Evolutionary conservation across 129 eudicot genomes (phyloP).

Genomic region (Lactuca sativa): DNA sequence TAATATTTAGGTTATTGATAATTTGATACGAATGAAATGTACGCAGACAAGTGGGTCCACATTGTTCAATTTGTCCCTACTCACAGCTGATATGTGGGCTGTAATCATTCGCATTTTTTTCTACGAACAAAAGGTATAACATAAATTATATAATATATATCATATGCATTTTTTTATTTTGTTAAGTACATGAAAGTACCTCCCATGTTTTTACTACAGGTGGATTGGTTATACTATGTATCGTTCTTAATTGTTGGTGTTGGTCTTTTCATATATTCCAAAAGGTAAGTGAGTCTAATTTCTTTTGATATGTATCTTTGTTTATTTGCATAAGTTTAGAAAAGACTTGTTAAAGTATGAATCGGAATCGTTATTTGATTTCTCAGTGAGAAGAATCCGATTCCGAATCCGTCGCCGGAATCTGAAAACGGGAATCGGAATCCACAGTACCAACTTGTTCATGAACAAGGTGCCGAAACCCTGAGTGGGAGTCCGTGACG

Average conservation of each 20-base stretch:
- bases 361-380: neutral
- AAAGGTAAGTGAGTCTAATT: conserved; percentile 52
- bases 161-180: neutral
- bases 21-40: neutral
- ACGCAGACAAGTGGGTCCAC: conserved; percentile 76
- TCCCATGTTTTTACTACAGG: conserved; percentile 46
- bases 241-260: conserved; percentile 61
- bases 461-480: conserved; percentile 22
- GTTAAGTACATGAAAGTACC: neutral
- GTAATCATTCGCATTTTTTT: conserved; percentile 67
- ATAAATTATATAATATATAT: neutral
- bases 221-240: conserved; percentile 75
- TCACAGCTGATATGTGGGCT: conserved; percentile 98
- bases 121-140: conserved; percentile 71
- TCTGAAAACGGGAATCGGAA: conserved; percentile 24
- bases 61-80: conserved; percentile 75
- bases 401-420: conserved; percentile 2
- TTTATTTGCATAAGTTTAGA: neutral
- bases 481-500: neutral
- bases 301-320: neutral
- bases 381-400: conserved; percentile 33
- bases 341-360: conserved; percentile 5
- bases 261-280: conserved; percentile 75
- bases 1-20: neutral
- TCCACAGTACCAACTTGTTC: conserved; percentile 33